Evolutionary conservation across 139 green algal species (phyloP).

Genomic region (Zygnema cylindricum): DNA sequence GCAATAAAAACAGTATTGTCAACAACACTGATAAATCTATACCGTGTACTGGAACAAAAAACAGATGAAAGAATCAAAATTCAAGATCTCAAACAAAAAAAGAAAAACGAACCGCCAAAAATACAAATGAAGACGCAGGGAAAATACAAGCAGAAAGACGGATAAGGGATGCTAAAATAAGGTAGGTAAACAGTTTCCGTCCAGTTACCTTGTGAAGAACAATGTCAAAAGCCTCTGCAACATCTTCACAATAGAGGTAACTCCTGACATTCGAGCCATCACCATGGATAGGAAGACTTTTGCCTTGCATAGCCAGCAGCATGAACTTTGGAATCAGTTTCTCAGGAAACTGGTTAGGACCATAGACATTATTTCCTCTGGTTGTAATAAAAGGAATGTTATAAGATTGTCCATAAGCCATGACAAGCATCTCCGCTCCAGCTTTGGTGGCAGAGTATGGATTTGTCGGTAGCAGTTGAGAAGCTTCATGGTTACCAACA

Average conservation of each 20-base stretch:
- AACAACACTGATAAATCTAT: too few species aligned
- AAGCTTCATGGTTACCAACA: constrained; percentile 74
- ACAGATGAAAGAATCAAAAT: too few species aligned
- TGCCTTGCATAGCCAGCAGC: constrained; percentile 65
- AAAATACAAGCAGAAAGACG: too few species aligned
- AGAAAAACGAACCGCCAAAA: too few species aligned
- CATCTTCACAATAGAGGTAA: constrained; percentile 89
- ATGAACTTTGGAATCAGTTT: constrained; percentile 73
- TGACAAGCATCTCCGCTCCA: constrained; percentile 96
- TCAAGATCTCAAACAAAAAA: too few species aligned
- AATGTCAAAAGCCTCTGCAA: constrained; percentile 69
- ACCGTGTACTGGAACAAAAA: too few species aligned
- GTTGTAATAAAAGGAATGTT: constrained; percentile 87
- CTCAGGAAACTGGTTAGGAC: constrained; percentile 88
- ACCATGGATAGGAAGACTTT: constrained; percentile 77
- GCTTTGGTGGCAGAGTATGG: constrained; percentile 96
- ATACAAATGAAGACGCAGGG: too few species aligned
- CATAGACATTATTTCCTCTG: constrained; percentile 98
- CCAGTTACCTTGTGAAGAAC: constrained; percentile 62
- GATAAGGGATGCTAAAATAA: too few species aligned
- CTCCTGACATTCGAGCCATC: constrained; percentile 65
- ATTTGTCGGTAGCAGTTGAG: constrained; percentile 93
- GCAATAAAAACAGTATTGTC: too few species aligned
- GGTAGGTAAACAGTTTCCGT: too few species aligned
- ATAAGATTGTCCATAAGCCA: constrained; percentile 84